phyloP scores from a whole-genome alignment of 495 filamentous ascomycete species.

The Friedmanniomyces endolithicus region DNA sequence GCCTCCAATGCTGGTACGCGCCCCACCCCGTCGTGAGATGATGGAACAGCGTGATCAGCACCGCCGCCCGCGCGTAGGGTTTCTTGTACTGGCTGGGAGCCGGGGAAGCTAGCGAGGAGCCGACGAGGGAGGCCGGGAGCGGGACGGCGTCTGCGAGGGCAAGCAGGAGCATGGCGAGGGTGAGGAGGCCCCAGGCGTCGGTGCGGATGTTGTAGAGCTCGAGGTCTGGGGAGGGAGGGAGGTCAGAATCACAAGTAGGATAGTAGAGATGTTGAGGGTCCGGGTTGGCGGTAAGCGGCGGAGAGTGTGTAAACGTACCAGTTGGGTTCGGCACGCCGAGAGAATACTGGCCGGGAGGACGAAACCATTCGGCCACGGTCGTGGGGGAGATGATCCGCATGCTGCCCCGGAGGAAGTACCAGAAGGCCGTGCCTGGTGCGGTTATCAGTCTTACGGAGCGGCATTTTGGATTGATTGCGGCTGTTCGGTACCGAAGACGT shows the following conservation, averaged over 20 bases:
- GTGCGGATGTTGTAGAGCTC: conserved; percentile 23
- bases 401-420: conserved; percentile 17
- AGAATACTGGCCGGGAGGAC: neutral
- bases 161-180: conserved; percentile 16
- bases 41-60: conserved; percentile 18
- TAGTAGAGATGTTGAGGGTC: no score
- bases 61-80: conserved; percentile 17
- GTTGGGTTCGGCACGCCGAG: neutral
- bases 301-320: no score
- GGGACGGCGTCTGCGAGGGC: conserved; percentile 19
- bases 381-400: conserved; percentile 16
- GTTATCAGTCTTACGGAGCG: neutral
- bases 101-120: neutral
- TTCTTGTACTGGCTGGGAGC: conserved; percentile 9
- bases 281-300: no score
- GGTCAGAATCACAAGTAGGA: no score
- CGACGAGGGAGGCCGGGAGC: conserved; percentile 13
- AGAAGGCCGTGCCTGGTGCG: conserved; percentile 17
- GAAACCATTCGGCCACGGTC: conserved; percentile 18
- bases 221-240: conserved; percentile 22
- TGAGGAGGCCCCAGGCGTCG: conserved; percentile 17
- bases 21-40: conserved; percentile 19
- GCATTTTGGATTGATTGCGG: neutral
- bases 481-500: conserved; percentile 17
- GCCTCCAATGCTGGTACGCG: conserved; percentile 14